Evolutionary conservation across 164 flowering plant species (phyloP).

Genomic region (Hamamelis virginiana): DNA sequence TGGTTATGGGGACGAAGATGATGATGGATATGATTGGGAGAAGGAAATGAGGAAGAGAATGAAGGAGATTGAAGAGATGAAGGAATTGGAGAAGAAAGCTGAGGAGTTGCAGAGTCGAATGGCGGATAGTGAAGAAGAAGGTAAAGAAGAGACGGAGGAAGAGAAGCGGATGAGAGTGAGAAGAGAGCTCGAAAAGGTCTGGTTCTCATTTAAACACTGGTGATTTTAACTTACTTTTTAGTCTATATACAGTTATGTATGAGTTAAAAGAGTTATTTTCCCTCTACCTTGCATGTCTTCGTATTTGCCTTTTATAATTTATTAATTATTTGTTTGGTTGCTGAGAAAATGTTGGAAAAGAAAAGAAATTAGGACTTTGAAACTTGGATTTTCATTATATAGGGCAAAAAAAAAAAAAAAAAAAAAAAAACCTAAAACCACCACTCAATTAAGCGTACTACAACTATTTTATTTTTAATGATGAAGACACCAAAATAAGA

Average conservation of each 20-base stretch:
- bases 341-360: neutral
- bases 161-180: conserved; percentile 77
- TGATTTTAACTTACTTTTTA: neutral
- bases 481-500: no score
- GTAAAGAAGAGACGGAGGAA: conserved; percentile 67
- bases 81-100: conserved; percentile 81
- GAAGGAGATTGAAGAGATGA: conserved; percentile 86
- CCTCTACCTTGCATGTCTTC: no score
- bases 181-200: conserved; percentile 89
- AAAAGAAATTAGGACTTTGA: neutral
- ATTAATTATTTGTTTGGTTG: no score
- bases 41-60: conserved; percentile 68
- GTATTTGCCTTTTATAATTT: no score
- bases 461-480: no score
- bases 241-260: no score
- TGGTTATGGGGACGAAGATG: conserved; percentile 37
- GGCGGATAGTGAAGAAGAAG: conserved; percentile 37
- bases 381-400: neutral
- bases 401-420: neutral
- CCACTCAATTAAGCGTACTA: neutral
- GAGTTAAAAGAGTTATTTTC: no score
- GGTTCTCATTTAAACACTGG: neutral
- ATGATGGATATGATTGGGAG: conserved; percentile 59
- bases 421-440: neutral
- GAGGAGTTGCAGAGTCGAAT: conserved; percentile 70